Base-by-base conservation (phyloP, 148 eudicot genomes). In the Hydrangea macrophylla region DNA sequence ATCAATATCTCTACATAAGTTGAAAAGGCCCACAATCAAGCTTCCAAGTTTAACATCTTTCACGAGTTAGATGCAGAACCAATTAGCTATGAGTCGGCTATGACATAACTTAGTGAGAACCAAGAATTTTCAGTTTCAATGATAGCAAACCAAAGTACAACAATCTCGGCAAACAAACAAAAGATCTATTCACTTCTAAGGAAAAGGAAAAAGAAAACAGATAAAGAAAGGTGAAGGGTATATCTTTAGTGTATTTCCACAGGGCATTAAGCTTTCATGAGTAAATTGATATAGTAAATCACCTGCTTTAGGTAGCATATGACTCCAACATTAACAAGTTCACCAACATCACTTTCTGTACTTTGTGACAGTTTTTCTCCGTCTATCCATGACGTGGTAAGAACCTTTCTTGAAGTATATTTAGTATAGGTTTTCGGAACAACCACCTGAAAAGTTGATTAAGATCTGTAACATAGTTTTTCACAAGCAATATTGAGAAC, bases 271-370 rank as follows among this genome's bases (percentile, higher is more conserved):
- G 7, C 12, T 50, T 35, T 17, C 51, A 12, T 24, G 18, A 66
- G 62, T 42, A 2, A 45, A 24, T 70, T 42, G 35, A 22, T 8
- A n/a, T 22, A 58, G 17, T 39, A 18, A n/a, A 27, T 76, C 53
- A 90, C 99, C 99, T 94, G 99, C 90, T 94, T 94, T 55, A 94
- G 86, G 87, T 94, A 94, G 88, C 99, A 94, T 81, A 94, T 94
- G 42, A 94, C 99, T 68, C 99, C 99, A 80, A 94, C 97, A 83
- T 91, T 94, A 56, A 94, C 99, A 71, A 94, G 82, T 39, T 85
- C 91, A 71, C 99, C 99, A 56, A 91, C 99, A 87, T 94, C 99
- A 85, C 81, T 73, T 66, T 85, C 99, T 53, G 87, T 94, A 82
- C 99, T 94, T 81, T 94, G 99, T 45, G 99, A 94, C 31, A 94